These are phyloP conservation scores for Onygena corvina DNA, from an alignment of 2,329 filamentous ascomycete genomes.

Conservation along the genomic window DNA sequence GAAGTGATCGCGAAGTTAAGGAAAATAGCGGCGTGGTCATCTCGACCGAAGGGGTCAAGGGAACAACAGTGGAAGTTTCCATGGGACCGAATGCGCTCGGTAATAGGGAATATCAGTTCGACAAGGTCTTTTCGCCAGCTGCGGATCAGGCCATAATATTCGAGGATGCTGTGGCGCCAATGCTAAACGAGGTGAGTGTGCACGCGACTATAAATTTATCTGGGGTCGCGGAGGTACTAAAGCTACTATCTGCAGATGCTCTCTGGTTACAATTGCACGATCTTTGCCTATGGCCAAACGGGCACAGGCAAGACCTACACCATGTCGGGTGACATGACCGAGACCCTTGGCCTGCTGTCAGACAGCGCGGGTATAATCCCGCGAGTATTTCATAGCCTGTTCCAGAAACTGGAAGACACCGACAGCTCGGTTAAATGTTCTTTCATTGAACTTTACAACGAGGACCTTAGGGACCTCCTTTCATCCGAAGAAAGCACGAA, in stretches of 20 bases:
- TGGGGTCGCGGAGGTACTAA: neutral
- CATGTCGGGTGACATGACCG: constrained; percentile 95
- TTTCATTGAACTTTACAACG: constrained; percentile 97
- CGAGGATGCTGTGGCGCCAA: constrained; percentile 87
- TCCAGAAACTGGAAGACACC: constrained; percentile 67
- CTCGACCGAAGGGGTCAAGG: constrained; percentile 74
- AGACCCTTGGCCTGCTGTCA: constrained; percentile 71
- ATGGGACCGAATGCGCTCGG: constrained; percentile 88
- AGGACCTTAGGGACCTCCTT: constrained; percentile 84
- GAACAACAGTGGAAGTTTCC: constrained; percentile 68
- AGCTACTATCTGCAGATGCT: constrained; percentile 54
- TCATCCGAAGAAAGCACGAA: constrained; percentile 70
- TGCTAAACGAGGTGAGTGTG: constrained; percentile 68
- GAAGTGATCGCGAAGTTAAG: constrained; percentile 80
- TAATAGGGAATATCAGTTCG: constrained; percentile 94
- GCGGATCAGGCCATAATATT: constrained; percentile 91
- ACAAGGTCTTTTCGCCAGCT: constrained; percentile 90
- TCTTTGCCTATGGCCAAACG: constrained; percentile 96
- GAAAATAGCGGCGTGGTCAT: constrained; percentile 95
- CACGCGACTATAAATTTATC: neutral
- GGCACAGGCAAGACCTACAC: constrained; percentile 98
- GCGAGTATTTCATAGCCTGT: constrained; percentile 73
- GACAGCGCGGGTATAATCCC: constrained; percentile 94
- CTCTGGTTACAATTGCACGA: constrained; percentile 90
- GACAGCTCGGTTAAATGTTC: constrained; percentile 94